A percentile compares a stretch with the other conserved stretches of the same genome.
Evolutionary conservation across 1,284 basidiomycete species (phyloP).

Genomic region (Moesziomyces globuligerus): DNA sequence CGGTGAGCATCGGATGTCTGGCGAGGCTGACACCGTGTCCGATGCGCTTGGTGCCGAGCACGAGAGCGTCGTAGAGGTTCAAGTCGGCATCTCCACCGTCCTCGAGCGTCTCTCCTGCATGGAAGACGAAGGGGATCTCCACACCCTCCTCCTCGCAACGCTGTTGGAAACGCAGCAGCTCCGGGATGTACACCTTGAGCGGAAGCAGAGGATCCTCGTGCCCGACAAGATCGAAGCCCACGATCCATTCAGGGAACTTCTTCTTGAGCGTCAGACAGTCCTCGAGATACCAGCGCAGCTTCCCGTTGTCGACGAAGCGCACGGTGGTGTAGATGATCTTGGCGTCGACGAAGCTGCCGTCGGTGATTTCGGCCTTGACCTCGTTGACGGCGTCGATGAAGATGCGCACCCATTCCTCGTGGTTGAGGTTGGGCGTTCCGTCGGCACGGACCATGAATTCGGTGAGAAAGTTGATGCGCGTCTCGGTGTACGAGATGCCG

Average conservation of each 20-base stretch:
- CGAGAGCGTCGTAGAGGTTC: conserved; percentile 81
- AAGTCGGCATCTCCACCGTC: conserved; percentile 75
- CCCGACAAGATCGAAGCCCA: conserved; percentile 82
- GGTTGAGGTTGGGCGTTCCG: conserved; percentile 73
- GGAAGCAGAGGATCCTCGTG: conserved; percentile 76
- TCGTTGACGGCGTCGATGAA: conserved; percentile 74
- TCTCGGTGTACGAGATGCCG: conserved; percentile 78
- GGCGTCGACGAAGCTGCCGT: conserved; percentile 35
- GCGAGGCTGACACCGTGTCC: conserved; percentile 80
- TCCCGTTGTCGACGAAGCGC: conserved; percentile 73
- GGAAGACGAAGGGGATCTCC: conserved; percentile 80
- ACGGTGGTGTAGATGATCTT: conserved; percentile 74
- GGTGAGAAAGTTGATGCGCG: conserved; percentile 75
- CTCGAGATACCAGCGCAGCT: conserved; percentile 76
- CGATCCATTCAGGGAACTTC: conserved; percentile 78
- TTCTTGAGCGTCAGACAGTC: conserved; percentile 80
- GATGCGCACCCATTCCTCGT: conserved; percentile 74
- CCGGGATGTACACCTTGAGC: conserved; percentile 75
- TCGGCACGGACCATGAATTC: conserved; percentile 75
- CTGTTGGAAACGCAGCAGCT: conserved; percentile 74
- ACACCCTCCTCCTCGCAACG: conserved; percentile 73
- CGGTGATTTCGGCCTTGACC: conserved; percentile 56
- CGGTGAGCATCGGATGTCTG: conserved; percentile 78
- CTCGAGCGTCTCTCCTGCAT: conserved; percentile 80
- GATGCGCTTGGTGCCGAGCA: conserved; percentile 80